Evolutionary conservation across 2,329 filamentous ascomycete genomes (phyloP).

Genomic region (Hymenoscyphus salicellus): DNA sequence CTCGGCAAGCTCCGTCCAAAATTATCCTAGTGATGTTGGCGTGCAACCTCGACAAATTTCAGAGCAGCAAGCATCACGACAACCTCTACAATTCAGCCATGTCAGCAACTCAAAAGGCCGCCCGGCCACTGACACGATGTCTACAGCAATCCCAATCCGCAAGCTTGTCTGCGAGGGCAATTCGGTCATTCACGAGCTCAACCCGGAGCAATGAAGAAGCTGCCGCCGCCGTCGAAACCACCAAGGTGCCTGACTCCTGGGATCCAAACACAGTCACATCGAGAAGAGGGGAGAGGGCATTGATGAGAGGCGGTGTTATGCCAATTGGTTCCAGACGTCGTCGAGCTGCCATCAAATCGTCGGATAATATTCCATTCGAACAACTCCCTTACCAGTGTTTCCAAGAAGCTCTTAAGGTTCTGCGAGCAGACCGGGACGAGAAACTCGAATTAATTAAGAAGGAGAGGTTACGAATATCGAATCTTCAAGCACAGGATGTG

Average conservation of each 20-base stretch:
- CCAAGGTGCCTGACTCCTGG: conserved; percentile 42
- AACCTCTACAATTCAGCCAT: conserved; percentile 40
- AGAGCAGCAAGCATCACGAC: conserved; percentile 16
- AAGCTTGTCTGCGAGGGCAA: conserved; percentile 23
- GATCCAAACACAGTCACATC: conserved; percentile 69
- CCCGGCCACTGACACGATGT: conserved; percentile 54
- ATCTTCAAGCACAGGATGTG: conserved; percentile 58
- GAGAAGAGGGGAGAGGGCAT: conserved; percentile 60
- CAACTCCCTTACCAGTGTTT: conserved; percentile 96
- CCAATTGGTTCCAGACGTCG: conserved; percentile 84
- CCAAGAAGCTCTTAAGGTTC: conserved; percentile 85
- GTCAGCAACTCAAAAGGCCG: conserved; percentile 59
- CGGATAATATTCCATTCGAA: conserved; percentile 75
- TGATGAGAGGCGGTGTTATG: conserved; percentile 65
- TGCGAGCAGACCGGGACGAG: conserved; percentile 74
- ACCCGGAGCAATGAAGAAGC: conserved; percentile 39
- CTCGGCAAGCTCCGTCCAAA: conserved; percentile 23
- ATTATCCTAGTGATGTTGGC: conserved; percentile 3
- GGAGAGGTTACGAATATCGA: conserved; percentile 66
- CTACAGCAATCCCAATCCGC: conserved; percentile 42
- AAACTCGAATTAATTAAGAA: conserved; percentile 72
- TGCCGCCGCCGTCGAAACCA: conserved; percentile 39
- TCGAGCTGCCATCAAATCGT: conserved; percentile 65
- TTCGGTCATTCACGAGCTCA: conserved; percentile 35
- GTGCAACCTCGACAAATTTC: conserved; percentile 28